Percentiles rank a stretch among this genome's conserved stretches.
phyloP scores from a whole-genome alignment of 108 stramenopile genomes.

The Skeletonema tropicum region DNA sequence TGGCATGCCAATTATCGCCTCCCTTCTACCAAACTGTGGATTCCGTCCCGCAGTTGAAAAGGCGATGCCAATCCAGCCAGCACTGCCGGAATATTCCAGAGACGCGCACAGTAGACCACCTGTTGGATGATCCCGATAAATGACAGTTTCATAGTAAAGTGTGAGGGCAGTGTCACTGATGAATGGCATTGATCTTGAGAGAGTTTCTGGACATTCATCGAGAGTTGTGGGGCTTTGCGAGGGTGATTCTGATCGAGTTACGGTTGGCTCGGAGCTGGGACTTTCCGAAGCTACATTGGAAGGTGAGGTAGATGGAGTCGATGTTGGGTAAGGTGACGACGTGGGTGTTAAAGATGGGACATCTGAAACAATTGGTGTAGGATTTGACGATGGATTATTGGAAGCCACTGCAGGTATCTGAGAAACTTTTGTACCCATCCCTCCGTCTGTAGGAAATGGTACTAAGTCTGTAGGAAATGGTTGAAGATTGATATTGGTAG shows the following conservation, averaged over 20 bases:
- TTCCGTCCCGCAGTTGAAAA: slow-evolving; percentile 28
- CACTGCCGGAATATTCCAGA: slow-evolving; percentile 31
- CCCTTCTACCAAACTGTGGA: slow-evolving; percentile 43
- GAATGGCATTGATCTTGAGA: slow-evolving; percentile 19
- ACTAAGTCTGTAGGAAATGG: too few relatives aligned
- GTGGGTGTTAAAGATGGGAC: slow-evolving; percentile 5
- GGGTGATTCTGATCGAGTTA: slow-evolving; percentile 13
- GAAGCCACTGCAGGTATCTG: slow-evolving; percentile 1
- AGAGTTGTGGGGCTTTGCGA: slow-evolving; percentile 24
- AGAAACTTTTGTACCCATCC: background rate
- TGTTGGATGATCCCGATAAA: slow-evolving; percentile 3
- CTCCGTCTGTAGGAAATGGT: background rate
- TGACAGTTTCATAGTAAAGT: slow-evolving; percentile 31
- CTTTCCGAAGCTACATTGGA: slow-evolving; percentile 7
- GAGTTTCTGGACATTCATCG: slow-evolving; percentile 28
- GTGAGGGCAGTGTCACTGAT: slow-evolving; percentile 16
- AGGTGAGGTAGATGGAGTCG: background rate
- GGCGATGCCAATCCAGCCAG: slow-evolving; percentile 47
- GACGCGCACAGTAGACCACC: slow-evolving; percentile 29
- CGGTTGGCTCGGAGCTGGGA: slow-evolving; percentile 12
- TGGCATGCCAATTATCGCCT: slow-evolving; percentile 43
- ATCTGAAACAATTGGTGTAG: background rate
- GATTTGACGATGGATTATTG: background rate
- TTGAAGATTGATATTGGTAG: background rate
- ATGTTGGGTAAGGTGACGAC: slow-evolving; percentile 4